phyloP scores from a whole-genome alignment of 2,329 filamentous ascomycete species.

The Colletotrichum melonis region DNA sequence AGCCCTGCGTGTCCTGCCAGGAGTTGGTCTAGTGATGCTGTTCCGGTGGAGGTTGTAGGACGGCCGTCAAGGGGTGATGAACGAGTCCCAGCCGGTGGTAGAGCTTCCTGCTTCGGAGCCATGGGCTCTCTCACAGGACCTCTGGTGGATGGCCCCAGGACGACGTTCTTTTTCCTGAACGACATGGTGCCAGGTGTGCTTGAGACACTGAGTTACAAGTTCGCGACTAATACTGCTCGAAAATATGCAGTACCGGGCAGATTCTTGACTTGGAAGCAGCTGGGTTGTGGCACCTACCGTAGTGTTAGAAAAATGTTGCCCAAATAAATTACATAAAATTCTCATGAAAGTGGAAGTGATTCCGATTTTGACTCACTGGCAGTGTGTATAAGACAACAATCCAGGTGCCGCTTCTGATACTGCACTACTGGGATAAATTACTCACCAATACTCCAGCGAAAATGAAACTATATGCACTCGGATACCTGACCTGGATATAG shows the following conservation, averaged over 20 bases:
- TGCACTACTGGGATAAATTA: background rate
- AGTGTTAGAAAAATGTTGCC: background rate
- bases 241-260: background rate
- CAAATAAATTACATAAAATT: background rate
- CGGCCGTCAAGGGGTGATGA: slow-evolving; percentile 92
- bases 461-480: background rate
- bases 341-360: background rate
- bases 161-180: slow-evolving; percentile 67
- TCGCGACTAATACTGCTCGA: background rate
- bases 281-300: background rate
- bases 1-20: slow-evolving; percentile 89
- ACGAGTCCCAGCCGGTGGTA: slow-evolving; percentile 67
- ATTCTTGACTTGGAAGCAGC: background rate
- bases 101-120: slow-evolving; percentile 46
- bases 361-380: background rate
- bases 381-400: background rate
- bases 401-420: background rate
- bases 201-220: background rate
- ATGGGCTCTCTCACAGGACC: slow-evolving; percentile 37
- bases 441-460: background rate
- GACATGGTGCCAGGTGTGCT: slow-evolving; percentile 55
- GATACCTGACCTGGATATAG: background rate
- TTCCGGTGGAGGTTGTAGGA: slow-evolving; percentile 90
- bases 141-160: slow-evolving; percentile 52
- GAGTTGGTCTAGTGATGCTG: slow-evolving; percentile 83